Evolutionary conservation across 768 basidiomycete species (phyloP).

Genomic region (Pleurotus ostreatus): DNA sequence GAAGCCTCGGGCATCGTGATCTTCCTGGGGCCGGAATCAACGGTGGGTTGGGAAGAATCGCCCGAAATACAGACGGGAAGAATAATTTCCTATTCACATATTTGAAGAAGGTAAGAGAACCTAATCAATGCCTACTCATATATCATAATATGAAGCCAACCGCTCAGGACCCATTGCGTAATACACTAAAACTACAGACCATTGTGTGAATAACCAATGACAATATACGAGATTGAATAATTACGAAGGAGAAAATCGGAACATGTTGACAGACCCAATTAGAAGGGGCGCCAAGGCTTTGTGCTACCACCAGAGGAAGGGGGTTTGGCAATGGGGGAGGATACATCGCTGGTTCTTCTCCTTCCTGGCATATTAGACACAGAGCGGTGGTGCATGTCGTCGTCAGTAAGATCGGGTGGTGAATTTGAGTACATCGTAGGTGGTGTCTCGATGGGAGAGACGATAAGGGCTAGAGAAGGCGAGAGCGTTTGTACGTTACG

Average conservation of each 20-base stretch:
- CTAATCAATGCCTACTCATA: not conserved
- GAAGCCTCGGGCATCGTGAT: too few relatives aligned
- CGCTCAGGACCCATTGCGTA: not conserved
- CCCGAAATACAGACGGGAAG: too few relatives aligned
- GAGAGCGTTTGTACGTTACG: constrained; percentile 47
- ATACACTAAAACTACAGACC: not conserved
- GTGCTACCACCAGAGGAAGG: not conserved
- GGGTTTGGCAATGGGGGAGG: not conserved
- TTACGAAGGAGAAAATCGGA: not conserved
- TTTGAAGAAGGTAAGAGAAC: too few relatives aligned
- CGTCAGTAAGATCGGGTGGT: not conserved
- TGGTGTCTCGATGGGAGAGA: constrained; percentile 49
- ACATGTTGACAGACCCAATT: not conserved
- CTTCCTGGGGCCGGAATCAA: too few relatives aligned
- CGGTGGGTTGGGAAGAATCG: too few relatives aligned
- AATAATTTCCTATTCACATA: too few relatives aligned
- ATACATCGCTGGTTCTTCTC: not conserved
- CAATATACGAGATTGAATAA: constrained; percentile 4
- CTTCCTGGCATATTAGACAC: not conserved
- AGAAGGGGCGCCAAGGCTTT: constrained; percentile 4
- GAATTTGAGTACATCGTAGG: constrained; percentile 15
- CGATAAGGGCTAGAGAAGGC: constrained; percentile 60
- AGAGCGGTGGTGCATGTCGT: not conserved
- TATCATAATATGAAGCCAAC: not conserved
- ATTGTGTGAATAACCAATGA: constrained; percentile 2